Evolutionary conservation across 2,329 filamentous ascomycete species (phyloP).

Genomic region (Colletotrichum orchidophilum): DNA sequence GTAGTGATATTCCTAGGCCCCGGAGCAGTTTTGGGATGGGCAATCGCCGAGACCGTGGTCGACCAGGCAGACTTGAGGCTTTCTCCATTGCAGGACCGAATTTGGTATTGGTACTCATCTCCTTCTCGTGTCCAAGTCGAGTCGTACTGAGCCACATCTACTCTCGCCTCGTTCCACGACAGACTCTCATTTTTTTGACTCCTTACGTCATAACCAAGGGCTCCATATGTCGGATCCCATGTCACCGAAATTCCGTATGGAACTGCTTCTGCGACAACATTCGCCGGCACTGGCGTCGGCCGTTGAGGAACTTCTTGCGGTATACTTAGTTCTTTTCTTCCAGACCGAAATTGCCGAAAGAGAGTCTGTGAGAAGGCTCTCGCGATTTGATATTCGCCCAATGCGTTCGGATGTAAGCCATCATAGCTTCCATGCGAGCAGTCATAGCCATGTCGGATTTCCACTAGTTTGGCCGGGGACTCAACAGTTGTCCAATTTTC

Average conservation of each 20-base stretch:
- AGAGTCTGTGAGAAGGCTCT: constrained; percentile 48
- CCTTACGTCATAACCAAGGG: constrained; percentile 34
- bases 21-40: not conserved
- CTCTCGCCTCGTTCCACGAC: constrained; percentile 2
- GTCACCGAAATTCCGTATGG: constrained; percentile 34
- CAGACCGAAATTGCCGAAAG: constrained; percentile 37
- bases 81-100: constrained; percentile 26
- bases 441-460: constrained; percentile 43
- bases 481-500: constrained; percentile 37
- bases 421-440: constrained; percentile 46
- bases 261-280: constrained; percentile 24
- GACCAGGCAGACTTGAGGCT: constrained; percentile 29
- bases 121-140: constrained; percentile 16
- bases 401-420: constrained; percentile 52
- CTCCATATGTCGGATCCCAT: constrained; percentile 39
- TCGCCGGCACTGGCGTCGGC: constrained; percentile 27
- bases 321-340: constrained; percentile 36
- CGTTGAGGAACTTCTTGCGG: constrained; percentile 37
- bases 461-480: constrained; percentile 45
- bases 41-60: not conserved
- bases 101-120: constrained; percentile 22
- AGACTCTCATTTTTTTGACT: not conserved
- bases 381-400: constrained; percentile 53
- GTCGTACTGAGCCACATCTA: constrained; percentile 1
- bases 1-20: not conserved